These are phyloP conservation scores for Rhazya stricta DNA, from an alignment of 257 asterid species.

Conservation along the genomic window DNA sequence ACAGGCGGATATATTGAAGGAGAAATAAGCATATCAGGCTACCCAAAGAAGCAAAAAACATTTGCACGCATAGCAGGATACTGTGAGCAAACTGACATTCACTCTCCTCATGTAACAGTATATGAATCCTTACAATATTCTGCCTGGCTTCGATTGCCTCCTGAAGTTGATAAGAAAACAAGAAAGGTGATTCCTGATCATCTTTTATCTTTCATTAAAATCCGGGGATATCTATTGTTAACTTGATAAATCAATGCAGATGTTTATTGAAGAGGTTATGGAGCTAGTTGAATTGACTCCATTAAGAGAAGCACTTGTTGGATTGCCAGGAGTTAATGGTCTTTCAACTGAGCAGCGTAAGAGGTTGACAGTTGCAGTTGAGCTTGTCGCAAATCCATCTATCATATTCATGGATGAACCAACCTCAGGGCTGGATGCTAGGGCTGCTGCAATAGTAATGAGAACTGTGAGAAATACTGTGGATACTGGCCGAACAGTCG, in stretches of 20 bases:
- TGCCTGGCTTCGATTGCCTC: constrained; percentile 24
- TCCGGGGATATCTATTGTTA: no score
- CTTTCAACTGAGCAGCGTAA: constrained; percentile 25
- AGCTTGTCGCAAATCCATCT: constrained; percentile 27
- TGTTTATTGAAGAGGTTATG: constrained; percentile 27
- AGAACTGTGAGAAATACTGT: constrained; percentile 29
- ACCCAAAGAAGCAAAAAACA: constrained; percentile 24
- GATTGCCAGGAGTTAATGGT: constrained; percentile 26
- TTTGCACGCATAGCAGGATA: constrained; percentile 27
- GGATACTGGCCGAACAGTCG: constrained; percentile 27
- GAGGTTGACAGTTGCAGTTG: constrained; percentile 26
- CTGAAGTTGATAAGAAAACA: constrained; percentile 16
- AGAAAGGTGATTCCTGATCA: constrained; percentile 14
- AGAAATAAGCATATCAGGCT: constrained; percentile 18
- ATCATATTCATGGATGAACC: constrained; percentile 30
- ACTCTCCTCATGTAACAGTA: constrained; percentile 25
- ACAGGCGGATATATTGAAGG: constrained; percentile 31
- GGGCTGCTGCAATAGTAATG: constrained; percentile 30
- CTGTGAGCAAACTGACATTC: constrained; percentile 29
- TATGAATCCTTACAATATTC: constrained; percentile 23
- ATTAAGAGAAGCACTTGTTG: constrained; percentile 23
- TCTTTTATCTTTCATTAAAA: neutral
- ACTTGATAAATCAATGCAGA: neutral
- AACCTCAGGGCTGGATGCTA: constrained; percentile 26
- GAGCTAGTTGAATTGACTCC: constrained; percentile 24